Evolutionary conservation across 495 filamentous ascomycete species (phyloP), one percentile per base, ranked within the genome.

Genomic region (Choiromyces venosus): DNA sequence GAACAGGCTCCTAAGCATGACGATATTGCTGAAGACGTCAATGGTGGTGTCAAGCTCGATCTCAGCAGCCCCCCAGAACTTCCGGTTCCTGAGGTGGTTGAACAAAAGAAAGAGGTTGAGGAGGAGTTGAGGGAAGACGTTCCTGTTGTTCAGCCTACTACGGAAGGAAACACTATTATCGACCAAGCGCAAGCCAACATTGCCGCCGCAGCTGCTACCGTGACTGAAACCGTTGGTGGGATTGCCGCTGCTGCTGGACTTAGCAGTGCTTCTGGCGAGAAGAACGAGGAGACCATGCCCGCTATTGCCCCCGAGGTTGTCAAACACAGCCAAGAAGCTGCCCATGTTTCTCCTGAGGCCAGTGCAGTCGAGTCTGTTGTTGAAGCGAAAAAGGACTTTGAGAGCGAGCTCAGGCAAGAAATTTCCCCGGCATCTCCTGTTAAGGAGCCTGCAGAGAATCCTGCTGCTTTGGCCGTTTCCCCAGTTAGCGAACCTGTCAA

Each of bases 1-100:
- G 92, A 96, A 83, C 88, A 88, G 80, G 87, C 96, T 40, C 93
- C 92, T 19, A 86, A 88, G 21, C 82, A 86, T 73, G 81, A 80
- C 21, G 71, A 92, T 46, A 86, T 85, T 35, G 80, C 83, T 37
- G 86, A 88, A 76, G 86, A 86, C 40, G 82, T 87, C 76, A 82
- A 86, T 56, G 87, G 84, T 72, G 85, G 86, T 67, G 92, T 92
- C 68, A 91, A 88, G 71, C 87, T 92, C 16, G 93, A 97, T 56
- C 10, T 14, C n/a, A 56, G n/a, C 21, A 52, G 44, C 2, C 1
- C 21, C 21, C 21, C 44, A 9, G 44, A 21, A 52, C n/a, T n/a
- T n/a, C 80, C 74, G 18, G 83, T 87, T 37, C 80, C 82, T 40
- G 84, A 87, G 69, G 87, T 86, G 71, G 87, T 90, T 33, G 82